Evolutionary conservation across 257 asterid species (phyloP), one percentile per base, ranked within the genome.

Genomic region (Rauvolfia tetraphylla): DNA sequence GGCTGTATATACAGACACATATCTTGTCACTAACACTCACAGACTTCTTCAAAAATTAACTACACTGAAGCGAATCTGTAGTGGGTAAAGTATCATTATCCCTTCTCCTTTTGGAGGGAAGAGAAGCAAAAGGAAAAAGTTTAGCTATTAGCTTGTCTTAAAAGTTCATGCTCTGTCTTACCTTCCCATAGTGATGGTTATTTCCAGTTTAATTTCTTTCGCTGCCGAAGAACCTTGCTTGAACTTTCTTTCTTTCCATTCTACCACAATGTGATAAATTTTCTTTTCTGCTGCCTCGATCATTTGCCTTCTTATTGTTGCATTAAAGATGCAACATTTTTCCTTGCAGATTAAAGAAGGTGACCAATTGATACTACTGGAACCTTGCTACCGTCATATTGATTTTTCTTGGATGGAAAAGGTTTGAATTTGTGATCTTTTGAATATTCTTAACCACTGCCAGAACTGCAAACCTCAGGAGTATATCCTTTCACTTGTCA

Each of bases 401-500:
- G 88, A 88, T 75, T 87, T 95, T 82, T 86, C 94, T 3, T 92
- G 98, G 98, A 88, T 90, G 76, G 92, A 81, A 25, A 91, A 91
- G 98, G 98, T 95, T 87, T 25, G 73, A 41, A 66, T 75, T 63
- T 56, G 20, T 29, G 33, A 71, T 44, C 8, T 82, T 69, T 69
- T 25, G 56, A 38, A 42, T 74, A 31, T 58, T 57, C 62, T 59
- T 46, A 46, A 46, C 14, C 11, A 31, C 31, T 46, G 0, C 20
- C 49, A 11, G n/a, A 39, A 11, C 22, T 39, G n/a, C 12, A 20
- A 12, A 23, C 9, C 33, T 41, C 14, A 2, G 20, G 41, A 7
- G 53, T 25, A 0, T 51, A 66, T n/a, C 22, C 9, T 66, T 36
- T 27, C 29, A 75, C 27, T 48, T 18, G n/a, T 42, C 3, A 13